phyloP scores from a whole-genome alignment of 129 eudicot species.

The Logfia minima region DNA sequence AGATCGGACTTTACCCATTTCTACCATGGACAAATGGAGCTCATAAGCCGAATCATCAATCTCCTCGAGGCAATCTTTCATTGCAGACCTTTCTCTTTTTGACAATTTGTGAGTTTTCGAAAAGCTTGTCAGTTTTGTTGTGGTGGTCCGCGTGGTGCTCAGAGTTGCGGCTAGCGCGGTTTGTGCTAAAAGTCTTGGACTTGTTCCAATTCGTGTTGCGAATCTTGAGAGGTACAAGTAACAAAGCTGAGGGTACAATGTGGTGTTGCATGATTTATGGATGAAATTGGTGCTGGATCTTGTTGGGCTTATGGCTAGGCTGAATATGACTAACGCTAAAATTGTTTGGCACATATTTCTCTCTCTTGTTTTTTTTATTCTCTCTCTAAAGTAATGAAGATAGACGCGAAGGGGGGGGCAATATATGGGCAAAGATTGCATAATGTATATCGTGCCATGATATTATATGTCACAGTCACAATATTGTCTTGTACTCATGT shows the following conservation, averaged over 20 bases:
- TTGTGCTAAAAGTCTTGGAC: slow-evolving; percentile 45
- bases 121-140: slow-evolving; percentile 12
- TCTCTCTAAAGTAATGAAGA: slow-evolving; percentile 28
- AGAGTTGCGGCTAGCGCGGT: slow-evolving; percentile 37
- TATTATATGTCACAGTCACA: slow-evolving; percentile 28
- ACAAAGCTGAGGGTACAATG: slow-evolving; percentile 46
- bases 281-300: slow-evolving; percentile 33
- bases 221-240: slow-evolving; percentile 37
- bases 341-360: slow-evolving; percentile 29
- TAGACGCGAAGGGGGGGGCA: slow-evolving; percentile 19
- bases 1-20: slow-evolving; percentile 28
- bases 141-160: slow-evolving; percentile 26
- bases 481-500: slow-evolving; percentile 5
- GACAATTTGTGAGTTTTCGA: slow-evolving; percentile 25
- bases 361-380: not conserved
- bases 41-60: slow-evolving; percentile 41
- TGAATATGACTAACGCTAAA: slow-evolving; percentile 27
- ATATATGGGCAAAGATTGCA: slow-evolving; percentile 33
- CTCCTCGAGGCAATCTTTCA: slow-evolving; percentile 43
- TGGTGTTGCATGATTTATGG: slow-evolving; percentile 41
- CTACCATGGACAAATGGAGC: slow-evolving; percentile 40
- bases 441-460: slow-evolving; percentile 19
- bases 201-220: slow-evolving; percentile 33
- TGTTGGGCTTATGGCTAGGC: slow-evolving; percentile 29
- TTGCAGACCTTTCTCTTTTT: slow-evolving; percentile 22